Evolutionary conservation across 2,329 filamentous ascomycete species (phyloP), one percentile per base, ranked within the genome.

Genomic region (Talaromyces sp.): DNA sequence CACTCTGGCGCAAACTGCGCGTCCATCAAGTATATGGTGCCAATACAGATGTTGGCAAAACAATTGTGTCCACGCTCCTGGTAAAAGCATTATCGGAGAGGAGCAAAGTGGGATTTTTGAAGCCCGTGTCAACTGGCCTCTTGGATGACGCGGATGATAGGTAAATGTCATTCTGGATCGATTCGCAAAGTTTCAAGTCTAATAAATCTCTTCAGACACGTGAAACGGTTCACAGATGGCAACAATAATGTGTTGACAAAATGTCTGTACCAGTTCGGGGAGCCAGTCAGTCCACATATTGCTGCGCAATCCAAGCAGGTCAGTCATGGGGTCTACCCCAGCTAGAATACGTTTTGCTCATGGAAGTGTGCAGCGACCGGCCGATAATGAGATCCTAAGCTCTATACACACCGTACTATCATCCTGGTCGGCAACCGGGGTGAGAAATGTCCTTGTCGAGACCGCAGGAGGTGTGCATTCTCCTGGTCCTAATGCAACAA

Each of bases 11-110:
- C 60, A 83, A 82, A 8, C 77, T 92, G 56, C 83, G 84, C 61
- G 79, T 84, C 11, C 83, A 89, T 64, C 89, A 94, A 72, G 78
- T 95, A 37, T 95, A 89, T 66, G 90, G 90, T 28, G 88, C 90
- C 48, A 94, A 93, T 66, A 94, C 90, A 0, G 84, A 89, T 63
- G 89, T 94, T 25, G 90, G 90, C 63, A 95, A 95, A 77, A 95
- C 90, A 0, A 83, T 95, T 33, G 81, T 91, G 59, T 87, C 88
- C 1, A 91, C 89, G 0, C 73, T 91, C 11, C 77, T 95, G 3
- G 88, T 84, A 70, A 85, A 83, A 61, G 81, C 86, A 8, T 80
- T 85, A 3, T 75, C 74, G 37, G 31, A 53, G 2, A 53, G 17
- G 37, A 46, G 37, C 9, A 43, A 45, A 22, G 80, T 85, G 1